A percentile compares a stretch with the other conserved stretches of the same genome.
Evolutionary conservation across 2,329 filamentous ascomycete species (phyloP).

Genomic region (Nemania sp.): DNA sequence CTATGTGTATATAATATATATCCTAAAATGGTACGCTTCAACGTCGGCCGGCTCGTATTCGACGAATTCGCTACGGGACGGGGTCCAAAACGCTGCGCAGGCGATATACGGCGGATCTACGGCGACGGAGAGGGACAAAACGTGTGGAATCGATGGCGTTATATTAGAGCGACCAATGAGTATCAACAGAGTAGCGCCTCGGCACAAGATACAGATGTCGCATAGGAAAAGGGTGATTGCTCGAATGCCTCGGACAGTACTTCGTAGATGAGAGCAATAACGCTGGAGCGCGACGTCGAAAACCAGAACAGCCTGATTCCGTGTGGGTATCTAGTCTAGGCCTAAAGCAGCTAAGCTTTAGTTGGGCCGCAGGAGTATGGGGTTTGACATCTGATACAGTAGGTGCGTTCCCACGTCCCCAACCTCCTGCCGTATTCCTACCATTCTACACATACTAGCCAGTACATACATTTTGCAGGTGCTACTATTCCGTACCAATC

Average conservation of each 20-base stretch:
- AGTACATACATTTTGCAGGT: too few relatives aligned
- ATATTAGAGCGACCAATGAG: conserved; percentile 15
- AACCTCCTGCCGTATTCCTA: too few relatives aligned
- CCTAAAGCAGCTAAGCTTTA: conserved; percentile 26
- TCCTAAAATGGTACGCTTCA: conserved; percentile 26
- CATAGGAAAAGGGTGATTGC: conserved; percentile 19
- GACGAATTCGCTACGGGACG: conserved; percentile 9
- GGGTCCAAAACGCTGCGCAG: conserved; percentile 19
- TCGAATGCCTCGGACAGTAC: conserved; percentile 17
- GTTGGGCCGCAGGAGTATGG: conserved; percentile 25
- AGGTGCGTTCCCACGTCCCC: background rate
- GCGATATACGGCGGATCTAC: conserved; percentile 21
- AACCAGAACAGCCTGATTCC: conserved; percentile 30
- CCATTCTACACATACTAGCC: too few relatives aligned
- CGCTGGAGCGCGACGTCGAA: conserved; percentile 38
- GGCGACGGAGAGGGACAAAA: conserved; percentile 6
- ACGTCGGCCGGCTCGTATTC: conserved; percentile 15
- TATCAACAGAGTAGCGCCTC: conserved; percentile 13
- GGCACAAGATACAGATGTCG: conserved; percentile 27
- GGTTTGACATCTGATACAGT: background rate
- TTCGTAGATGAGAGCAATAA: conserved; percentile 13
- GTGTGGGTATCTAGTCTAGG: conserved; percentile 26
- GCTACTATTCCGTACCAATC: too few relatives aligned
- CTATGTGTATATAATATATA: conserved; percentile 26
- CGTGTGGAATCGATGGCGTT: background rate